These are phyloP conservation scores for Hypoxylon trugodes DNA, from an alignment of 495 filamentous ascomycete species.

Conservation along the genomic window DNA sequence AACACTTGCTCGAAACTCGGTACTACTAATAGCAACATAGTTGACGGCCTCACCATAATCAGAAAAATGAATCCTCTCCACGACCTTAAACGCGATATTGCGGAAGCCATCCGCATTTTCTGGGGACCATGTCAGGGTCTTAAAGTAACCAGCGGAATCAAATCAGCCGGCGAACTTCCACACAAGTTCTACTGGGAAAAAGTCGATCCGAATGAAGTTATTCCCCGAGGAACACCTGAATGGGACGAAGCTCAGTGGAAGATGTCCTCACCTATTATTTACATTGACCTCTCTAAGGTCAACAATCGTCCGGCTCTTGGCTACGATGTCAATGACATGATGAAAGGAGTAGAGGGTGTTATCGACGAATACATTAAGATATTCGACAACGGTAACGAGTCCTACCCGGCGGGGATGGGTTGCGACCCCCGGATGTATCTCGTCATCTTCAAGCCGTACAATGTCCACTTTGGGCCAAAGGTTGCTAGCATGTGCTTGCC, in stretches of 20 bases:
- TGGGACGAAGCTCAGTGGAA: conserved; percentile 1
- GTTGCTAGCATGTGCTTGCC: neutral
- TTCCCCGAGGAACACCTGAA: neutral
- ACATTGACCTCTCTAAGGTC: neutral
- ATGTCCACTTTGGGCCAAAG: neutral
- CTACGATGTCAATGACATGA: neutral
- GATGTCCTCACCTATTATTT: neutral
- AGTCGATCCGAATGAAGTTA: conserved; percentile 7
- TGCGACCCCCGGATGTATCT: neutral
- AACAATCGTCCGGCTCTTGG: neutral
- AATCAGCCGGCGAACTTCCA: neutral
- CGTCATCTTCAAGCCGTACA: neutral
- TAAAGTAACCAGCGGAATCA: neutral
- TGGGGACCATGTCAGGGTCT: neutral
- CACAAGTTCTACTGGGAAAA: neutral
- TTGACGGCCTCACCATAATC: too few species aligned
- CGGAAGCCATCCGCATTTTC: neutral
- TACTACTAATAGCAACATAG: too few species aligned
- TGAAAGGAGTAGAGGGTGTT: neutral
- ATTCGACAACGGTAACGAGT: neutral
- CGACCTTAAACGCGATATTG: neutral
- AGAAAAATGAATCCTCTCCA: too few species aligned
- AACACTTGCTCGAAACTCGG: too few species aligned
- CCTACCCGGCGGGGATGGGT: neutral
- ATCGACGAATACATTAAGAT: neutral